Conservation (phyloP, 2,329 filamentous ascomycete species). For the Samsoniella hepiali region DNA sequence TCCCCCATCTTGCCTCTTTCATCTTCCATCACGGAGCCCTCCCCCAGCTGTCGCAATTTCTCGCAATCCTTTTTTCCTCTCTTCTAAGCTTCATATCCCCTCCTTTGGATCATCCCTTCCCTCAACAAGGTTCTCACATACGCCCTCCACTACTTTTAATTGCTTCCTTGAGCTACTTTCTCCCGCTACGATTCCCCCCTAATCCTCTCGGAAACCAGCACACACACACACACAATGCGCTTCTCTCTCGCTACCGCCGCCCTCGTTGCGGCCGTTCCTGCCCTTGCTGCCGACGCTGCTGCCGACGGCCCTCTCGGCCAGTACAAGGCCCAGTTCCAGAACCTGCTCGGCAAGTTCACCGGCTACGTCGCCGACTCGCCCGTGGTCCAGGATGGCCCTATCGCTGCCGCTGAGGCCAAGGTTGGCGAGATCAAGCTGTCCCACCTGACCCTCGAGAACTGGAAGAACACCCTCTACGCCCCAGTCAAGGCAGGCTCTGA, state of each 20-base stretch:
- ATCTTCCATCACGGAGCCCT: constrained; percentile 7
- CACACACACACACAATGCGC: constrained; percentile 47
- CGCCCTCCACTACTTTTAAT: background rate
- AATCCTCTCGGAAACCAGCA: background rate
- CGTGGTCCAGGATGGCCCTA: constrained; percentile 36
- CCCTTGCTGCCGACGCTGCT: constrained; percentile 48
- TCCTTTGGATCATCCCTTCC: constrained; percentile 1
- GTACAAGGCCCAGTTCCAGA: constrained; percentile 62
- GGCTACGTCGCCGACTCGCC: constrained; percentile 48
- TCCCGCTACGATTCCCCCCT: background rate
- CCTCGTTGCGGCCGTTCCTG: constrained; percentile 49
- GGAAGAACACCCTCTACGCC: constrained; percentile 64
- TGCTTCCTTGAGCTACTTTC: background rate
- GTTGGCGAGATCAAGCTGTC: constrained; percentile 43
- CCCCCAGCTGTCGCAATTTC: constrained; percentile 4
- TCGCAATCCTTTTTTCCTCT: background rate
- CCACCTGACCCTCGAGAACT: constrained; percentile 63
- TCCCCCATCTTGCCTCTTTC: background rate
- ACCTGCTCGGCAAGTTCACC: constrained; percentile 59
- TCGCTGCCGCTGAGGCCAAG: constrained; percentile 42
- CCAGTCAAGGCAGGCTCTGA: constrained; percentile 58
- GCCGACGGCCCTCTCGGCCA: constrained; percentile 51
- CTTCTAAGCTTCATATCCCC: constrained; percentile 10
- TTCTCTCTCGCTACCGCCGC: constrained; percentile 46
- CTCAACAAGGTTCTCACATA: background rate